Evolutionary conservation across 1,139 yeast genomes (phyloP).

Genomic region (Suhomyces yuchorum): DNA sequence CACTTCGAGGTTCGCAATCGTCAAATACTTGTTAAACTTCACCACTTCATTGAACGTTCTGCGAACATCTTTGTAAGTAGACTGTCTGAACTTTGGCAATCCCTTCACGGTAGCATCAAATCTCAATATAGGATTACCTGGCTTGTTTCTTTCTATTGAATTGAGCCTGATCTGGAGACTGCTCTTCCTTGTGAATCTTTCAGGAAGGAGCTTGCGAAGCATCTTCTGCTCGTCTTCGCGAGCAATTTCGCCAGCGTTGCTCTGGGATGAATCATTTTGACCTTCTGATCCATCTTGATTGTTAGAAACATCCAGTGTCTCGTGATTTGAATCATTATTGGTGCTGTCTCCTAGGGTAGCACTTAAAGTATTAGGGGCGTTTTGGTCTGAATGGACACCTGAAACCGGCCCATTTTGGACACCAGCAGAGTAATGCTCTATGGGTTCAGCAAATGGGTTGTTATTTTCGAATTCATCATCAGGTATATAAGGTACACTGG

Average conservation of each 20-base stretch:
- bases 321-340: not conserved
- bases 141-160: constrained; percentile 43
- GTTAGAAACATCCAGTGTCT: constrained; percentile 6
- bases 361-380: not conserved
- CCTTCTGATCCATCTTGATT: not conserved
- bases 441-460: constrained; percentile 57
- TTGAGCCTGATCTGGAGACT: constrained; percentile 31
- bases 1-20: constrained; percentile 83
- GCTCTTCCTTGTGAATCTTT: constrained; percentile 44
- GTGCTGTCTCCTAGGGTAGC: not conserved
- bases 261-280: not conserved
- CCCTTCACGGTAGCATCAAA: constrained; percentile 48
- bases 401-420: constrained; percentile 1
- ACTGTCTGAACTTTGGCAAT: constrained; percentile 75
- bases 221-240: constrained; percentile 32
- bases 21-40: constrained; percentile 74
- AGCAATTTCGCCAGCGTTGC: not conserved
- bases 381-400: not conserved
- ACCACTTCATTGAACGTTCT: constrained; percentile 80
- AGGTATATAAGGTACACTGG: constrained; percentile 63
- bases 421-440: constrained; percentile 9
- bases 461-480: constrained; percentile 62
- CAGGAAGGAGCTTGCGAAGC: constrained; percentile 52
- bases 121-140: constrained; percentile 47
- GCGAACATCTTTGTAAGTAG: constrained; percentile 70